Evolutionary conservation across 495 filamentous ascomycete species (phyloP), one percentile per base, ranked within the genome.

Genomic region (Acidomyces sp.): DNA sequence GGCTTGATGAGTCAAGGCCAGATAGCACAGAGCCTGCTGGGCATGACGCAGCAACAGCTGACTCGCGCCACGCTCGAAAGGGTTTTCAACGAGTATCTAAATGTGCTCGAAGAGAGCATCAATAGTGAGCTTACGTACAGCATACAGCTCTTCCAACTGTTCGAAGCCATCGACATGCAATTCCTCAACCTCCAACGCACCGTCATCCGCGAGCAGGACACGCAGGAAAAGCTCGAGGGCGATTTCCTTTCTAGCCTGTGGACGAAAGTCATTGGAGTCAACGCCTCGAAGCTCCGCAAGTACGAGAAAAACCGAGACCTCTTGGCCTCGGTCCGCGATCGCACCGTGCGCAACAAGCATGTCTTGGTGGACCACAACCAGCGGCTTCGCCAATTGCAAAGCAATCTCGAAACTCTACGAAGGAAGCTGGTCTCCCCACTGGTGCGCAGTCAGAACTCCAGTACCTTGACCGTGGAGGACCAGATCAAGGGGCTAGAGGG

Each of bases 101-200:
- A 71, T n/a, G 77, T 88, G 0, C 70, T 94, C 3, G 86, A 94
- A 61, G 85, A 93, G 45, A 79, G 77, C 28, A 92, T 94, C 57
- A 76, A 77, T 49, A 81, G 68, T 48, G 85, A 94, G 55, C 65
- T 94, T 4, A 72, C 72, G 15, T 77, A 86, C 55, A 78, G 76
- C 18, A 72, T 80, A 3, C 68, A 74, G 0, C 72, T 94, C 2
- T 88, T 93, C 54, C 67, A 68, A 6, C 73, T 93, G 7, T 94
- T 93, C 59, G 84, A 92, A 46, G 71, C 75, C 37, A 85, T 93
- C 48, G 86, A 94, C 59, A 71, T 73, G 26, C 83, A 92, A 52
- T 93, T 94, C 63, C 66, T 81, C 30, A 93, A 90, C 54, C 67
- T 93, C 0, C 82, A 82, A 29, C 78, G 86, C 32, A 80, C 78